Evolutionary conservation across 257 asterid genomes (phyloP).

Genomic region (Solanum sparsipilum): DNA sequence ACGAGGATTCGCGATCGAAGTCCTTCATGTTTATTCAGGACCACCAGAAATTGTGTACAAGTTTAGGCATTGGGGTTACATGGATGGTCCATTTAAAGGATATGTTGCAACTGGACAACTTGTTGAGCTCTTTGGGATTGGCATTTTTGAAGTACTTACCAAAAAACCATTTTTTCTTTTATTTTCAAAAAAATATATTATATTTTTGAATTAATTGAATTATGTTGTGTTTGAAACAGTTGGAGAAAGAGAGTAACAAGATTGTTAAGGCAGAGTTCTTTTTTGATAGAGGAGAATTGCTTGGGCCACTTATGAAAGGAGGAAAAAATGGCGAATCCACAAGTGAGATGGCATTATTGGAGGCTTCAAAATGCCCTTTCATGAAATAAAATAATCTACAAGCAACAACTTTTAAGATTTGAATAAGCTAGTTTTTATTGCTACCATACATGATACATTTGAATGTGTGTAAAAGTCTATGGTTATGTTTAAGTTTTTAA

Average conservation of each 20-base stretch:
- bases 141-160: constrained; percentile 34
- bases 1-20: constrained; percentile 59
- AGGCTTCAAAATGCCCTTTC: constrained; percentile 39
- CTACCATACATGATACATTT: neutral
- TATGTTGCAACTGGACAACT: constrained; percentile 53
- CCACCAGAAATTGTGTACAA: constrained; percentile 56
- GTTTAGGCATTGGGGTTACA: constrained; percentile 76
- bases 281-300: constrained; percentile 49
- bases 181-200: neutral
- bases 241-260: constrained; percentile 40
- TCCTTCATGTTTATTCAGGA: constrained; percentile 62
- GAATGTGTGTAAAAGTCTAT: neutral
- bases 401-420: neutral
- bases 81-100: constrained; percentile 60
- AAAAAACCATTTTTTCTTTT: neutral
- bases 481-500: neutral
- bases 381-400: neutral
- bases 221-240: constrained; percentile 10
- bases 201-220: neutral
- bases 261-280: constrained; percentile 44
- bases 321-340: constrained; percentile 2
- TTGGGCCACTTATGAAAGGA: constrained; percentile 42
- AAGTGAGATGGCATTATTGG: neutral
- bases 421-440: neutral
- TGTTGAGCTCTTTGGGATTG: constrained; percentile 43